A percentile compares a stretch with the other conserved stretches of the same genome.
Evolutionary conservation across 2,329 filamentous ascomycete genomes (phyloP).

Genomic region (Microcyclosporella mali): DNA sequence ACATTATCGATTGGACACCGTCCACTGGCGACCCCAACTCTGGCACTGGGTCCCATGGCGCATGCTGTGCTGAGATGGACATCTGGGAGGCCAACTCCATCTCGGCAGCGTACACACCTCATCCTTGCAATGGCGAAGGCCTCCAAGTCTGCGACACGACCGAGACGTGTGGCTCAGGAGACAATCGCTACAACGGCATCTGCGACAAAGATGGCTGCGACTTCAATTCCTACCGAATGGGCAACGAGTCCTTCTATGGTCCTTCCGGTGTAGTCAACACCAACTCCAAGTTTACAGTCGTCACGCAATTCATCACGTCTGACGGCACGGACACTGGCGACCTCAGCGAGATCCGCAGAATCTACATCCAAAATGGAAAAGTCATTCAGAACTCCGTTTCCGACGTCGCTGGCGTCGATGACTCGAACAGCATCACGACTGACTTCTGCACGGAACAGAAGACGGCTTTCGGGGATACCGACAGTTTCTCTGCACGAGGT

Average conservation of each 20-base stretch:
- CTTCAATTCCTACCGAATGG: constrained; percentile 63
- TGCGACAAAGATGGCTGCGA: constrained; percentile 67
- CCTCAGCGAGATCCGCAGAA: constrained; percentile 56
- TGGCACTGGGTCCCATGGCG: constrained; percentile 41
- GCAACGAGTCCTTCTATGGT: constrained; percentile 59
- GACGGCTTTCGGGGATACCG: constrained; percentile 29
- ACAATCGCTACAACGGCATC: constrained; percentile 46
- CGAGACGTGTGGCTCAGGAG: constrained; percentile 42
- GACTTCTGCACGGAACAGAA: constrained; percentile 47
- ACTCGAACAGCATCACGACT: constrained; percentile 50
- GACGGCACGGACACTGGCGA: constrained; percentile 47
- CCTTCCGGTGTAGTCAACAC: constrained; percentile 54
- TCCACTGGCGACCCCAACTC: constrained; percentile 23
- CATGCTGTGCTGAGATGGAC: constrained; percentile 63
- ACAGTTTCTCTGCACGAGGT: constrained; percentile 50
- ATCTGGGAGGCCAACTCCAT: constrained; percentile 65
- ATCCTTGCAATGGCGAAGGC: constrained; percentile 52
- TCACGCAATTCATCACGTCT: constrained; percentile 59
- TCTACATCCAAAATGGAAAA: constrained; percentile 59
- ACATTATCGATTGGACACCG: constrained; percentile 37
- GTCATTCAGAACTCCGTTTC: constrained; percentile 51
- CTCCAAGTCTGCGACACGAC: constrained; percentile 34
- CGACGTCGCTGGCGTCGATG: constrained; percentile 43
- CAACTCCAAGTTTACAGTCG: constrained; percentile 55
- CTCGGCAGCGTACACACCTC: constrained; percentile 59